Evolutionary conservation across 225 moss, liverwort and hornwort species (phyloP).

Genomic region (Polytrichum formosum): DNA sequence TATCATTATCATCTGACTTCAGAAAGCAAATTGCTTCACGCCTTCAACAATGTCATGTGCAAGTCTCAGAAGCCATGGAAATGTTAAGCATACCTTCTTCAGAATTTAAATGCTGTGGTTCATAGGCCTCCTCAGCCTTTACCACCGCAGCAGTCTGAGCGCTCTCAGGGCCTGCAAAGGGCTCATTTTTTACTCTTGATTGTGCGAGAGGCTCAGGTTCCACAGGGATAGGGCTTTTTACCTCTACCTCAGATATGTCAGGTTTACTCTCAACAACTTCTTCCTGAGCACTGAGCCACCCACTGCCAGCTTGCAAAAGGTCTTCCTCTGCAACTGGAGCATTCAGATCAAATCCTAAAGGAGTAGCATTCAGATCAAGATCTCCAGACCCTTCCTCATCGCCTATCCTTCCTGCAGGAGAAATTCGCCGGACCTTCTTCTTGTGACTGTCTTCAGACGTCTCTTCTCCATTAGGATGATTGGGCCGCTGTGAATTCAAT

Average conservation of each 20-base stretch:
- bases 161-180: slow-evolving; percentile 29
- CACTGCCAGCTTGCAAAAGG: slow-evolving; percentile 59
- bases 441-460: slow-evolving; percentile 46
- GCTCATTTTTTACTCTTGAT: slow-evolving; percentile 22
- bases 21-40: no score
- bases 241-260: slow-evolving; percentile 33
- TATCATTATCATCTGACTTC: no score
- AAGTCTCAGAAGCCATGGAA: not conserved
- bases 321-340: slow-evolving; percentile 93
- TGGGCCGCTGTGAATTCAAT: slow-evolving; percentile 25
- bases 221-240: slow-evolving; percentile 20
- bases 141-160: slow-evolving; percentile 18
- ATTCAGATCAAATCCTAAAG: slow-evolving; percentile 92
- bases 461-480: slow-evolving; percentile 50
- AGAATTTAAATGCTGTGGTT: slow-evolving; percentile 22
- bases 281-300: slow-evolving; percentile 62
- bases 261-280: slow-evolving; percentile 58
- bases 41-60: not conserved
- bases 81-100: slow-evolving; percentile 27
- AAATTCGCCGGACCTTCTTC: slow-evolving; percentile 65
- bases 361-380: slow-evolving; percentile 89
- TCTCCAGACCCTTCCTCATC: slow-evolving; percentile 81
- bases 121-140: slow-evolving; percentile 36
- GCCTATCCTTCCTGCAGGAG: slow-evolving; percentile 59
- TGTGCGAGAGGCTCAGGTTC: slow-evolving; percentile 25